phyloP scores from a whole-genome alignment of 257 asterid genomes.

The Nicotiana noctiflora region DNA sequence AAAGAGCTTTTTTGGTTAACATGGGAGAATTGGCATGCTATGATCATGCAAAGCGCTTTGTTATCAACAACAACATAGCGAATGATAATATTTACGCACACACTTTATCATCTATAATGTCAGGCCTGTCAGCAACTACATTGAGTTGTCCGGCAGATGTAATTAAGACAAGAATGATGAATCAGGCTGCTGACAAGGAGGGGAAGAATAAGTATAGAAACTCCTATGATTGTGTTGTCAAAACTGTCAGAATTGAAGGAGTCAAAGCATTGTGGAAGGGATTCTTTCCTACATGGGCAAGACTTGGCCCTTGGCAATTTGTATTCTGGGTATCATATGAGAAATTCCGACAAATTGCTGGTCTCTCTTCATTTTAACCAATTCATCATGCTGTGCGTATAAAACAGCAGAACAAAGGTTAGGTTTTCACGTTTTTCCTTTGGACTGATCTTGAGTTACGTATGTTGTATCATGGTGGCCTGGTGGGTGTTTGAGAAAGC shows the following conservation, averaged over 20 bases:
- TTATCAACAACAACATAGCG: constrained; percentile 43
- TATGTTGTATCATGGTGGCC: background rate
- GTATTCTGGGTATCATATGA: constrained; percentile 90
- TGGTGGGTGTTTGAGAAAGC: background rate
- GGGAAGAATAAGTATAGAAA: constrained; percentile 36
- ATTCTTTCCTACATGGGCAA: constrained; percentile 88
- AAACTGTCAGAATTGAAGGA: constrained; percentile 69
- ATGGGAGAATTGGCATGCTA: constrained; percentile 90
- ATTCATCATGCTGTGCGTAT: background rate
- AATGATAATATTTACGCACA: constrained; percentile 73
- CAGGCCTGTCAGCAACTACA: constrained; percentile 69
- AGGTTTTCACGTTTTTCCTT: background rate
- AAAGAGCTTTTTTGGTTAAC: constrained; percentile 71
- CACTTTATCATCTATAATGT: constrained; percentile 64
- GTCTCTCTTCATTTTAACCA: constrained; percentile 56
- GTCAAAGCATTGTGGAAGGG: constrained; percentile 78
- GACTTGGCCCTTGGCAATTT: constrained; percentile 98
- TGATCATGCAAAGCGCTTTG: constrained; percentile 66
- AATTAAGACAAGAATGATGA: constrained; percentile 85
- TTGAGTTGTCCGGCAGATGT: constrained; percentile 91
- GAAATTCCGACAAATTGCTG: constrained; percentile 57
- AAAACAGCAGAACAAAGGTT: background rate
- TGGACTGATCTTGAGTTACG: background rate
- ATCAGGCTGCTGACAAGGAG: constrained; percentile 31
- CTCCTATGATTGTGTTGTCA: constrained; percentile 66